Percentiles rank a stretch among this genome's conserved stretches.
Evolutionary conservation across 345 rosid genomes (phyloP).

Genomic region (Ailanthus altissimus): DNA sequence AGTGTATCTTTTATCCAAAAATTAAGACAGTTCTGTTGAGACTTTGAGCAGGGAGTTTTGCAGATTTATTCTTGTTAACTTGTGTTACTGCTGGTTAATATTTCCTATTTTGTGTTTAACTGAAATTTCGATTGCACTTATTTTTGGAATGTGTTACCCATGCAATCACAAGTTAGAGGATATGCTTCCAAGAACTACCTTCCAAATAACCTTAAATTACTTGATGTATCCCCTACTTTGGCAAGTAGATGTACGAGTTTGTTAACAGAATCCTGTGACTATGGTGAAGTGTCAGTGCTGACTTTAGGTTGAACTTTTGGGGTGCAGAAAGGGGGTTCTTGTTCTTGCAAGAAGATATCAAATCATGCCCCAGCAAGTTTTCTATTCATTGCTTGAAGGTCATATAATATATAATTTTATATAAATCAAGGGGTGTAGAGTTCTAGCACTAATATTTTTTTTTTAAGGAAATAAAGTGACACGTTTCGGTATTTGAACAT

Average conservation of each 20-base stretch:
- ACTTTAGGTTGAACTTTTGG: not conserved
- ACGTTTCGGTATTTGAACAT: too few species aligned
- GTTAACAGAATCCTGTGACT: not conserved
- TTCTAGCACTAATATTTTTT: too few species aligned
- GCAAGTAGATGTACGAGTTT: not conserved
- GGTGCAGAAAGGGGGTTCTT: too few species aligned
- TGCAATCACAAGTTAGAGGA: not conserved
- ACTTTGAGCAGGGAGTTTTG: constrained; percentile 11
- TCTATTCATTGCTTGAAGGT: too few species aligned
- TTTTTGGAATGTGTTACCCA: not conserved
- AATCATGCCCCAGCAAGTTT: too few species aligned
- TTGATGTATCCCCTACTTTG: not conserved
- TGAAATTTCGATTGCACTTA: not conserved
- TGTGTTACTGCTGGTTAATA: constrained; percentile 1
- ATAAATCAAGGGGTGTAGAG: too few species aligned
- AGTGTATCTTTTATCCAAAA: constrained; percentile 12
- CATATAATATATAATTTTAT: too few species aligned
- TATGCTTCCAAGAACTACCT: not conserved
- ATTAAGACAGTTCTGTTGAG: constrained; percentile 14
- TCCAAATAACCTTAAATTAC: not conserved
- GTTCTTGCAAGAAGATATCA: too few species aligned
- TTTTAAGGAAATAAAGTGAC: too few species aligned
- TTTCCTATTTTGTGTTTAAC: constrained; percentile 5
- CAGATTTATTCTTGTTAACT: constrained; percentile 14
- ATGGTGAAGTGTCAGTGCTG: not conserved